Percentiles rank a stretch among this genome's conserved stretches.
phyloP scores from a whole-genome alignment of 2,329 filamentous ascomycete species.

The Aphanocladium album region DNA sequence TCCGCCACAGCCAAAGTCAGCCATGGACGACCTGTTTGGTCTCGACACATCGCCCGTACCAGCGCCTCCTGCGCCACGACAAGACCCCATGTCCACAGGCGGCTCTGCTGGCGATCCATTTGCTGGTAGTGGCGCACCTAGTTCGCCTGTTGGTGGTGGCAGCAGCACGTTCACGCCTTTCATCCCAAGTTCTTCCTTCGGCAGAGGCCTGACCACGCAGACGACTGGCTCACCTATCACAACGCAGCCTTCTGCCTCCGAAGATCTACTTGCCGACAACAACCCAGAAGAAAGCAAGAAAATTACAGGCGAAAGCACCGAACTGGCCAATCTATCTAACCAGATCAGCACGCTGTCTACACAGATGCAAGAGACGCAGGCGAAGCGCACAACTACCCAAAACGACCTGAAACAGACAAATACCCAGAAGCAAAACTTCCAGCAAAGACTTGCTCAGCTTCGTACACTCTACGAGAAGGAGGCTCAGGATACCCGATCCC shows the following conservation, averaged over 20 bases:
- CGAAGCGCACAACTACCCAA: constrained; percentile 72
- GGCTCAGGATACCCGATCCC: constrained; percentile 73
- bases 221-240: constrained; percentile 60
- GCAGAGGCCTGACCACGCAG: constrained; percentile 72
- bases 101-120: constrained; percentile 68
- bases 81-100: constrained; percentile 65
- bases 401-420: constrained; percentile 76
- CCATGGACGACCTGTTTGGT: constrained; percentile 89
- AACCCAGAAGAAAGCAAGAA: constrained; percentile 86
- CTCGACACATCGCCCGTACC: constrained; percentile 58
- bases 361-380: constrained; percentile 90
- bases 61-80: constrained; percentile 50
- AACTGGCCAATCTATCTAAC: constrained; percentile 92
- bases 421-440: constrained; percentile 88
- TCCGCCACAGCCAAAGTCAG: constrained; percentile 62
- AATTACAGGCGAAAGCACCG: constrained; percentile 81
- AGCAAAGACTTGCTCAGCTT: constrained; percentile 80
- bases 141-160: constrained; percentile 39
- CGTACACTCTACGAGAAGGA: constrained; percentile 90
- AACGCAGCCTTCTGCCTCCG: constrained; percentile 49
- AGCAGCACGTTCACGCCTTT: constrained; percentile 83
- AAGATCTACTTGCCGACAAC: constrained; percentile 86
- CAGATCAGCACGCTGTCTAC: constrained; percentile 87
- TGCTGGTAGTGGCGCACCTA: constrained; percentile 51
- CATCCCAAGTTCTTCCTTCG: constrained; percentile 86